A percentile compares a stretch with the other conserved stretches of the same genome.
Evolutionary conservation across 495 filamentous ascomycete species (phyloP).

Genomic region (Cairneyella variabilis): DNA sequence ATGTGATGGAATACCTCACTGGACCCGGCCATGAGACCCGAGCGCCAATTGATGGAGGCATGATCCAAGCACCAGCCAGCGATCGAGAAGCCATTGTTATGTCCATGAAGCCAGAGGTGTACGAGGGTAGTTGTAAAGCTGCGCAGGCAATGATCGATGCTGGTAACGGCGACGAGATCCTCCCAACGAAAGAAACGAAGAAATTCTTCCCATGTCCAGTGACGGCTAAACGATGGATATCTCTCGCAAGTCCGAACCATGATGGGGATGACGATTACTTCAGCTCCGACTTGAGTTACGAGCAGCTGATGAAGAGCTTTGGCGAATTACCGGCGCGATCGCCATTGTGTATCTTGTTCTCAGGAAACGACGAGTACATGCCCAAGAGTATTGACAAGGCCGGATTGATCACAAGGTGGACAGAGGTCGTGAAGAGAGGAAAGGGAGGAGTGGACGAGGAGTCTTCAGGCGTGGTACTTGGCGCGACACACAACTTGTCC

Average conservation of each 20-base stretch:
- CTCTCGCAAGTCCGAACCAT: conserved; percentile 55
- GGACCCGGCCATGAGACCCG: conserved; percentile 28
- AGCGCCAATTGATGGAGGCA: conserved; percentile 67
- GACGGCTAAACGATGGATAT: conserved; percentile 64
- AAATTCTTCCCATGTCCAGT: conserved; percentile 52
- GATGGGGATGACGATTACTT: conserved; percentile 86
- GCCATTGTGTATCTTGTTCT: conserved; percentile 62
- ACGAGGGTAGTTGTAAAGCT: conserved; percentile 46
- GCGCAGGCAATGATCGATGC: conserved; percentile 50
- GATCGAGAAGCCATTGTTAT: conserved; percentile 66
- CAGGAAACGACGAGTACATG: conserved; percentile 70
- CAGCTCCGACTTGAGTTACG: conserved; percentile 67
- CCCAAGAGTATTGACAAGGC: conserved; percentile 59
- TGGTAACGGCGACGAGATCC: conserved; percentile 50
- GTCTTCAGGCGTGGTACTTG: conserved; percentile 52
- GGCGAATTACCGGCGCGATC: conserved; percentile 51
- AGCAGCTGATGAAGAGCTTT: conserved; percentile 58
- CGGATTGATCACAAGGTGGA: conserved; percentile 62
- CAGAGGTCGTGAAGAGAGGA: conserved; percentile 36
- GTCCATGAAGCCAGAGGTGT: conserved; percentile 34
- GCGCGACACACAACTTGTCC: conserved; percentile 59
- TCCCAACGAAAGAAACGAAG: conserved; percentile 50
- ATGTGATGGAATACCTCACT: conserved; percentile 72
- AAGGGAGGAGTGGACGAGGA: conserved; percentile 47
- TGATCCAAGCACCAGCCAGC: conserved; percentile 77